Evolutionary conservation across 139 green algal species (phyloP), one percentile per base, ranked within the genome.

Genomic region (Chlorella sp.): DNA sequence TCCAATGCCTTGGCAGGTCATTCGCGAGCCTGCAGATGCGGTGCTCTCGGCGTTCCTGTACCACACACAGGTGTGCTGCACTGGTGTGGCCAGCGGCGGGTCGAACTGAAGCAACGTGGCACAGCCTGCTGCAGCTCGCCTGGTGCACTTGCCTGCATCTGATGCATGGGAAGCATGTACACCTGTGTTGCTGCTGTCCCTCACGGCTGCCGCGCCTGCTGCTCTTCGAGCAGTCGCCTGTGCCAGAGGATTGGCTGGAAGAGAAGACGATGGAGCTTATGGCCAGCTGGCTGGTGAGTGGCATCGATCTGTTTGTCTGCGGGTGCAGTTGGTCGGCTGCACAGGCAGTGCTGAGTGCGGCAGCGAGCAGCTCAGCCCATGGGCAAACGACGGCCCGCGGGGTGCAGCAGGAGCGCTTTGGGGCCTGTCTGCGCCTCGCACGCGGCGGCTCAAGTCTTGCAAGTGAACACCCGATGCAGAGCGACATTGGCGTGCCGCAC

Each of bases 1-100:
- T 4, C 36, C 38, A 20, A 18, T 32, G n/a, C 34, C 6, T 28
- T n/a, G 44, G 72, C 75, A 82, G 75, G 57, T 82, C 9, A 16
- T 82, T 5, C 75, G 75, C 36, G 56, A 55, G 23, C 75, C 75
- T 3, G 23, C 70, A 25, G 39, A 82, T 9, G 56, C 55, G 6
- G 57, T 82, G 57, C 75, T 82, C 36, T 82, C 75, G 2, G 75
- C 75, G 34, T 82, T 72, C 75, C 75, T 72, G 75, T 82, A 82
- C 57, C 75, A 82, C 75, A 82, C 36, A 47, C 74, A 70, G 74
- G 74, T 26, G 9, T 4, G 72, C 41, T 3, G 36, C 9, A 21
- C 2, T 30, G n/a, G n/a, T n/a, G n/a, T n/a, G n/a, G n/a, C n/a
- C n/a, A n/a, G n/a, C n/a, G n/a, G n/a, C n/a, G n/a, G n/a, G n/a